Conservation (phyloP, 805 yeast species). For the Kuraishia hungarica region DNA sequence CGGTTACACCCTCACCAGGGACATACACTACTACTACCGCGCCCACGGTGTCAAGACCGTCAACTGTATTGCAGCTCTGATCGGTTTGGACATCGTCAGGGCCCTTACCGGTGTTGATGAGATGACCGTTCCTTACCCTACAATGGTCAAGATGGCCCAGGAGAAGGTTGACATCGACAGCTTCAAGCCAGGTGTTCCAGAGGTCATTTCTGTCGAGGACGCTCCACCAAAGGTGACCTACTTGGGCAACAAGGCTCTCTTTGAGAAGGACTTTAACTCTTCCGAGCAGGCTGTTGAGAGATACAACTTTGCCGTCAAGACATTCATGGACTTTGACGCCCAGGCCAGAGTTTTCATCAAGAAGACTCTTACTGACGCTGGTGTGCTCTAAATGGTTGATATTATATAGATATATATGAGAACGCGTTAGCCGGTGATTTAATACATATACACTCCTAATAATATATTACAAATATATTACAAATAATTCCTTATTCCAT, state of each 20-base stretch:
- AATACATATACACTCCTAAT: too few relatives aligned
- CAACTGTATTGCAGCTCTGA: constrained; percentile 25
- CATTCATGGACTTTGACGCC: constrained; percentile 10
- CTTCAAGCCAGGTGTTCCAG: constrained; percentile 11
- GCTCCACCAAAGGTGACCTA: constrained; percentile 14
- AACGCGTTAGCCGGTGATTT: too few relatives aligned
- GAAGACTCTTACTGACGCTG: constrained; percentile 1
- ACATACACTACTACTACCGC: constrained; percentile 24
- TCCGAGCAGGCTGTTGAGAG: constrained; percentile 13
- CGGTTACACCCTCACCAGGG: constrained; percentile 18
- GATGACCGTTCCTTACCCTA: constrained; percentile 22
- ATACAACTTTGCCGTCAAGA: constrained; percentile 10
- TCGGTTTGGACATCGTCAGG: constrained; percentile 18
- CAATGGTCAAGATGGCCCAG: constrained; percentile 18
- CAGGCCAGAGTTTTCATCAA: constrained; percentile 10
- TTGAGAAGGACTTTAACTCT: constrained; percentile 7
- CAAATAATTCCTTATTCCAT: too few relatives aligned
- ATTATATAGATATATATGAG: not conserved
- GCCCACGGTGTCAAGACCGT: constrained; percentile 20
- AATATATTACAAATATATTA: too few relatives aligned
- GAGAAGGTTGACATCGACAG: constrained; percentile 17
- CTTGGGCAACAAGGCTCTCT: constrained; percentile 13
- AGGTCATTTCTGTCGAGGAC: constrained; percentile 12
- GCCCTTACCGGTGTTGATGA: constrained; percentile 26
- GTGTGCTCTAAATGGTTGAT: not conserved